Base-by-base conservation (phyloP, 2,329 filamentous ascomycete genomes). In the Colletotrichum tanaceti region DNA sequence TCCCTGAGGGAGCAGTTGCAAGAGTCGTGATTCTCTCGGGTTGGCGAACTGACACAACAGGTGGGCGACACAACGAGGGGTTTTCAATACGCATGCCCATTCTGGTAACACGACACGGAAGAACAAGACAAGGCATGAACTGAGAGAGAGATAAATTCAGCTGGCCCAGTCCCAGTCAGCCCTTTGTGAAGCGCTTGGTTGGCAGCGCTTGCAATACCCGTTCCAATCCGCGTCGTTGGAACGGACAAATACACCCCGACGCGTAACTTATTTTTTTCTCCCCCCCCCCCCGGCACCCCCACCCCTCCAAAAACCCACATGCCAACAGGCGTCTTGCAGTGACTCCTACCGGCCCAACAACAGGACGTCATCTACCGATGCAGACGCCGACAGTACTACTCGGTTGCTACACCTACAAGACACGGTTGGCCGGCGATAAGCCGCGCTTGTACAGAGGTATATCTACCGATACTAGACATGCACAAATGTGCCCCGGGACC, bases 171-270 rank as follows among this genome's bases (percentile, higher is more conserved):
- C 61, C 46, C 59, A 55, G 50, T 57, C 43, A 55, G 41, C 41
- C 46, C 3, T 60, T 55, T 41, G 43, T 18, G 35, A 18, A 28
- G 41, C 39, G 47, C 57, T 50, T 66, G 66, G 65, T 65, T 65
- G 66, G 62, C 55, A 65, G 47, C 65, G 62, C 62, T 66, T 69
- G 55, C 65, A 57, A 35, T 35, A 52, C 13, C 62, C 65, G 62
- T 65, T 32, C 62, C 62, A 69, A 65, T 60, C 50, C 28, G 50
- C 62, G 50, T 69, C 66, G 55, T 60, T 61, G 62, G 55, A 52
- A 58, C 62, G 66, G 66, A 57, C 49, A 65, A 69, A 66, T 61
- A 43, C 49, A 18, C 20, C 35, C 66, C 66, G 66, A 69, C 55
- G 43, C 44, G 62, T 62, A 28, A 44, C 43, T 35, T 64, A 35